Conservation (phyloP, 2,329 filamentous ascomycete species). For the Ophiostoma pallidulum region DNA sequence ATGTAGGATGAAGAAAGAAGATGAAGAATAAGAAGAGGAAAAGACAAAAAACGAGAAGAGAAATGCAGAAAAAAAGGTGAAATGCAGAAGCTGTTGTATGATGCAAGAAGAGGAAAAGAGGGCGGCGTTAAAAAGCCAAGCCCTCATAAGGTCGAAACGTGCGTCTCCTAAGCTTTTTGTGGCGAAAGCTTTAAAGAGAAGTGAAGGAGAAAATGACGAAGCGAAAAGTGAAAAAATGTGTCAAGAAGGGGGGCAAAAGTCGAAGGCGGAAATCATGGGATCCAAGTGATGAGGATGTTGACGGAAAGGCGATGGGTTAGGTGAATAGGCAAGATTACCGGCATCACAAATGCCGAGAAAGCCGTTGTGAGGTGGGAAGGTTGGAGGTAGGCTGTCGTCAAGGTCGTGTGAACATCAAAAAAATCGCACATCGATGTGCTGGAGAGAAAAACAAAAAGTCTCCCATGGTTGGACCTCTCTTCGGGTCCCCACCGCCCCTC, state of each 20-base stretch:
- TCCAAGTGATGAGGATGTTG: no score
- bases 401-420: conserved; percentile 8
- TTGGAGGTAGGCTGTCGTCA: conserved; percentile 8
- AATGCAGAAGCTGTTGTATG: neutral
- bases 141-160: neutral
- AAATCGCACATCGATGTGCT: neutral
- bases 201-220: no score
- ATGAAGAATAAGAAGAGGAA: neutral
- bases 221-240: conserved; percentile 1
- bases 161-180: no score
- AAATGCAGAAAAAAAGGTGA: neutral
- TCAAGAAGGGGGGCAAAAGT: no score
- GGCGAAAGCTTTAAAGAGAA: no score
- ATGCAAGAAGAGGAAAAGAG: neutral
- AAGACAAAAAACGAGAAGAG: neutral
- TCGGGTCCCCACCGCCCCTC: no score
- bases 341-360: conserved; percentile 3
- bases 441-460: no score
- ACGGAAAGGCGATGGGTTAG: no score
- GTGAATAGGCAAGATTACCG: neutral
- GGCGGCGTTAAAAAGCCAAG: neutral
- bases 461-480: no score
- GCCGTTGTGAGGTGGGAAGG: neutral
- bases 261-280: no score
- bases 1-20: neutral